phyloP scores from a whole-genome alignment of 2,329 filamentous ascomycete genomes.

The Aspergillus thermomutatus region DNA sequence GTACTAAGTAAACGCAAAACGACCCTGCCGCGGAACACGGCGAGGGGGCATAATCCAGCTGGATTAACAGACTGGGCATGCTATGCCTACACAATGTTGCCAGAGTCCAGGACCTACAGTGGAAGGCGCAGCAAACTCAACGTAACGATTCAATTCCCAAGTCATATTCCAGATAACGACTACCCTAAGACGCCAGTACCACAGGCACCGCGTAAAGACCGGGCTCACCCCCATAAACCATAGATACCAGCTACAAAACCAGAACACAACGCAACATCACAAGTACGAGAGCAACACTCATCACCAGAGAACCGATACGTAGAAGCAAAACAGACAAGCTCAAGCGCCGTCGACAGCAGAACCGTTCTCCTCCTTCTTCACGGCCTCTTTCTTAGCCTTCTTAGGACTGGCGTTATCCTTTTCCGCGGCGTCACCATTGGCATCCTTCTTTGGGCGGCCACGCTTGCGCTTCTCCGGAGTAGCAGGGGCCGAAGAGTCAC shows the following conservation, averaged over 20 bases:
- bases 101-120: neutral
- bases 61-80: neutral
- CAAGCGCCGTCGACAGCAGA: neutral
- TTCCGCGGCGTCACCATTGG: neutral
- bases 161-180: neutral
- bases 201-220: neutral
- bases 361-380: neutral
- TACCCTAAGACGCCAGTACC: neutral
- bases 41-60: neutral
- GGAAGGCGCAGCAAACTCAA: neutral
- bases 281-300: neutral
- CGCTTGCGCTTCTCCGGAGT: slow-evolving; percentile 2
- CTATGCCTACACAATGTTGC: neutral
- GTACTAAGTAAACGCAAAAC: neutral
- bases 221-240: neutral
- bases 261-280: neutral
- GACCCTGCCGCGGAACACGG: neutral
- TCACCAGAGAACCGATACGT: neutral
- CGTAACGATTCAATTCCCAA: neutral
- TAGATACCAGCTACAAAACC: neutral
- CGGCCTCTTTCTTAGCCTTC: neutral
- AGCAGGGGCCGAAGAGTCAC: neutral
- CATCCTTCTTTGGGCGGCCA: slow-evolving; percentile 3
- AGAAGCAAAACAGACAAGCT: neutral
- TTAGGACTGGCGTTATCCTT: neutral